phyloP scores from a whole-genome alignment of 352 stramenopile species.

The Plasmopara muralis region DNA sequence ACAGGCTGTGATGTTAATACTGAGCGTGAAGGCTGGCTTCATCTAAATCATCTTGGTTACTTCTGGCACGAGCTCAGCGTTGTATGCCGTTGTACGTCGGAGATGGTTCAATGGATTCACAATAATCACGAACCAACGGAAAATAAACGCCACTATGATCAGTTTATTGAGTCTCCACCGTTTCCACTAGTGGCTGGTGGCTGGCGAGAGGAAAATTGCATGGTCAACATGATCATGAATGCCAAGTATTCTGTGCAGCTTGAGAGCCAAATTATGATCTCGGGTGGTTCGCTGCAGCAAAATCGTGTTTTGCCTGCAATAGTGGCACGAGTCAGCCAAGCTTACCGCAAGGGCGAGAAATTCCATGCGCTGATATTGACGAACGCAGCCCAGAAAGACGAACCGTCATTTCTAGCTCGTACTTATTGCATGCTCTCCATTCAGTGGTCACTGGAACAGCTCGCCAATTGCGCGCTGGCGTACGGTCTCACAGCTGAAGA shows the following conservation, averaged over 20 bases:
- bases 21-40: constrained; percentile 11
- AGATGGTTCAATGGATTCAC: constrained; percentile 58
- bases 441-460: no score
- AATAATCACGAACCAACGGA: constrained; percentile 32
- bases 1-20: no score
- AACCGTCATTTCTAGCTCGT: constrained; percentile 65
- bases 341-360: constrained; percentile 21
- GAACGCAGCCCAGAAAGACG: constrained; percentile 70
- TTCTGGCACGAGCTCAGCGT: constrained; percentile 77
- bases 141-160: constrained; percentile 33
- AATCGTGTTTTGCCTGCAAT: constrained; percentile 68
- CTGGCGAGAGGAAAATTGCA: constrained; percentile 72
- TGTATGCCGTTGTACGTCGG: constrained; percentile 35
- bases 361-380: constrained; percentile 48
- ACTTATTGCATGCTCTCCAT: constrained; percentile 44
- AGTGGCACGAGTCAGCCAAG: constrained; percentile 40
- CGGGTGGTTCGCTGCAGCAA: constrained; percentile 57
- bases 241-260: constrained; percentile 58
- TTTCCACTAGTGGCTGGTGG: constrained; percentile 69
- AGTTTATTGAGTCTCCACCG: constrained; percentile 45
- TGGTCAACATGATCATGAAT: constrained; percentile 76
- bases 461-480: no score
- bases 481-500: no score
- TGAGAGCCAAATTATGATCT: constrained; percentile 81
- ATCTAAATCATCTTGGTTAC: constrained; percentile 63